These are phyloP conservation scores for Xylaria sp. DNA, from an alignment of 2,329 filamentous ascomycete genomes.

Conservation along the genomic window DNA sequence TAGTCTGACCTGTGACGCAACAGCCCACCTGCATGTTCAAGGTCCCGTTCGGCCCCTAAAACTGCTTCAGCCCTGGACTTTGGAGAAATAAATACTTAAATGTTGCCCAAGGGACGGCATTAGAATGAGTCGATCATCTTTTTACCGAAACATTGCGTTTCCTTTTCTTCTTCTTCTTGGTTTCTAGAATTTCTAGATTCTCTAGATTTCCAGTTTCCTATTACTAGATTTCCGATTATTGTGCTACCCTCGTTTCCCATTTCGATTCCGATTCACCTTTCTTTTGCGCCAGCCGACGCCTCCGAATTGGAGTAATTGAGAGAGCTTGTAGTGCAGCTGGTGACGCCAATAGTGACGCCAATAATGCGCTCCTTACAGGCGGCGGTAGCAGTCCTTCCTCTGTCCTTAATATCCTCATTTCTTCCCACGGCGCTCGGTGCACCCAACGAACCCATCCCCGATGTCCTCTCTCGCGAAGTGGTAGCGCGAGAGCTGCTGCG, in stretches of 20 bases:
- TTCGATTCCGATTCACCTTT: slow-evolving; percentile 9
- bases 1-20: slow-evolving; percentile 12
- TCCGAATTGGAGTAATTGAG: slow-evolving; percentile 4
- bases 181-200: not conserved
- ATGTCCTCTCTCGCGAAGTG: slow-evolving; percentile 35
- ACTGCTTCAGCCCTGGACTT: slow-evolving; percentile 13
- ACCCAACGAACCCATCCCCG: slow-evolving; percentile 34
- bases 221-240: not conserved
- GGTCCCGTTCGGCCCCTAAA: not conserved
- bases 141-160: slow-evolving; percentile 1
- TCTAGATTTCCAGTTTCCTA: not conserved
- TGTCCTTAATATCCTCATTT: slow-evolving; percentile 42
- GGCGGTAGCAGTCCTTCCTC: slow-evolving; percentile 36
- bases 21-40: not conserved
- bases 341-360: slow-evolving; percentile 1
- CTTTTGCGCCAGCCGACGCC: slow-evolving; percentile 1
- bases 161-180: slow-evolving; percentile 2
- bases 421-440: slow-evolving; percentile 44
- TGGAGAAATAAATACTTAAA: slow-evolving; percentile 25
- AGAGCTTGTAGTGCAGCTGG: not conserved
- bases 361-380: slow-evolving; percentile 41
- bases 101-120: slow-evolving; percentile 4
- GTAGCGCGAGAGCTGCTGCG: slow-evolving; percentile 31
- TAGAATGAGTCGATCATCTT: not conserved
- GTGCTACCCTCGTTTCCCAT: not conserved